Evolutionary conservation across 1,139 yeast species (phyloP).

Genomic region (Blastobotrys petasosporus): DNA sequence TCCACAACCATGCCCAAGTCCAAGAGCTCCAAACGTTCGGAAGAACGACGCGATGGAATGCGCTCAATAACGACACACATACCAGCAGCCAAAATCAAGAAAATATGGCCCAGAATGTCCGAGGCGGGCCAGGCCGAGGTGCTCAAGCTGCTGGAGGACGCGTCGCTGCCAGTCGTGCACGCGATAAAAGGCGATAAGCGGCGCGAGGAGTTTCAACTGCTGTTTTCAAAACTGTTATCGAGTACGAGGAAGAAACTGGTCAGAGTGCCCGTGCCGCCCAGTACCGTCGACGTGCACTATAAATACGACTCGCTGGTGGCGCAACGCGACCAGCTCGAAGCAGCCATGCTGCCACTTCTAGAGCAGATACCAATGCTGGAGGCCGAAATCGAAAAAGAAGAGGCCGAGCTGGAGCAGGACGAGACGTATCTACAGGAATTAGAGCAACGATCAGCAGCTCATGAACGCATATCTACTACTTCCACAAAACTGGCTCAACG

Average conservation of each 20-base stretch:
- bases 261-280: conserved; percentile 21
- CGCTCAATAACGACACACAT: conserved; percentile 10
- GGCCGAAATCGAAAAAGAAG: conserved; percentile 20
- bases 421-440: conserved; percentile 14
- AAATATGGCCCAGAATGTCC: conserved; percentile 20
- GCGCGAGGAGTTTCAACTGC: conserved; percentile 16
- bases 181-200: conserved; percentile 17
- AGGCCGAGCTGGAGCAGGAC: conserved; percentile 14
- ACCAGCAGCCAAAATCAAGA: conserved; percentile 15
- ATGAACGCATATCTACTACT: conserved; percentile 1
- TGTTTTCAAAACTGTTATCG: conserved; percentile 9
- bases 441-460: conserved; percentile 10
- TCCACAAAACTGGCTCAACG: conserved; percentile 1
- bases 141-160: conserved; percentile 16
- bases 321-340: conserved; percentile 20
- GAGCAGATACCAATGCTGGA: conserved; percentile 25
- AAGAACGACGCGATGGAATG: conserved; percentile 4
- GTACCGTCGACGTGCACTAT: conserved; percentile 20
- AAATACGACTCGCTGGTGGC: conserved; percentile 17
- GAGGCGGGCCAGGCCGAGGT: conserved; percentile 18
- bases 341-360: conserved; percentile 20
- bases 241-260: conserved; percentile 14
- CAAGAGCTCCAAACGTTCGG: background rate
- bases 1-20: conserved; percentile 4
- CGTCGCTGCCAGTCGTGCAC: conserved; percentile 18